Conservation (phyloP, 306 rosid species). For the Vigna nakashimae region DNA sequence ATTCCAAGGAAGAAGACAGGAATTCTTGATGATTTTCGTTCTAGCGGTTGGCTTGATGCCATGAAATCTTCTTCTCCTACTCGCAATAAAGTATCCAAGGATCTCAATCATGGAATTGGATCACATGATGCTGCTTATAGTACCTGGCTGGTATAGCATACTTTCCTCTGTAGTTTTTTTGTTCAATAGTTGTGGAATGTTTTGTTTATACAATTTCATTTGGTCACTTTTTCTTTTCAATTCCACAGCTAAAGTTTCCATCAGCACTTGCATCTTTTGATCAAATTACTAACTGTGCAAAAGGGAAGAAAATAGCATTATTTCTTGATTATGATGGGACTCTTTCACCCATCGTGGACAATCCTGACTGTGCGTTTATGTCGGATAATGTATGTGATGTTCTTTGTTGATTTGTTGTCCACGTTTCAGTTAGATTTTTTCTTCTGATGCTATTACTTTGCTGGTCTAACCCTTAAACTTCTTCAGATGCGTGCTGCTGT, state of each 20-base stretch:
- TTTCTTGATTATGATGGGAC: constrained; percentile 99
- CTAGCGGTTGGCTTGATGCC: constrained; percentile 81
- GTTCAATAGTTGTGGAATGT: background rate
- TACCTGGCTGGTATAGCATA: constrained; percentile 83
- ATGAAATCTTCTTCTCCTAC: constrained; percentile 99
- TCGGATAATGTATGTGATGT: constrained; percentile 71
- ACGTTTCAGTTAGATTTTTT: background rate
- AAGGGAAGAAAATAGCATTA: constrained; percentile 86
- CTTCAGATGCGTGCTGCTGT: constrained; percentile 86
- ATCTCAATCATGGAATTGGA: constrained; percentile 54
- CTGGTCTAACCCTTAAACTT: constrained; percentile 38
- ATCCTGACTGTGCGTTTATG: constrained; percentile 96
- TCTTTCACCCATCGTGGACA: constrained; percentile 95
- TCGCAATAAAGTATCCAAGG: constrained; percentile 68
- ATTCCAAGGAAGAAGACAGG: constrained; percentile 86
- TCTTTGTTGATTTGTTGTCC: background rate
- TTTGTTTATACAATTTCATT: constrained; percentile 36
- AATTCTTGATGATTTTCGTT: constrained; percentile 83
- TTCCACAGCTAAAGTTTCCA: constrained; percentile 78
- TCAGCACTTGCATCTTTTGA: constrained; percentile 87
- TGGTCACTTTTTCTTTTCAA: background rate
- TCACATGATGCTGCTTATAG: constrained; percentile 64
- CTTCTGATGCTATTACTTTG: constrained; percentile 24
- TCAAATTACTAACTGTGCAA: constrained; percentile 70
- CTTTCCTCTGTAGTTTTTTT: constrained; percentile 12